These are phyloP conservation scores for Trichoderma sp. DNA, from an alignment of 2,329 filamentous ascomycete genomes.

Conservation along the genomic window DNA sequence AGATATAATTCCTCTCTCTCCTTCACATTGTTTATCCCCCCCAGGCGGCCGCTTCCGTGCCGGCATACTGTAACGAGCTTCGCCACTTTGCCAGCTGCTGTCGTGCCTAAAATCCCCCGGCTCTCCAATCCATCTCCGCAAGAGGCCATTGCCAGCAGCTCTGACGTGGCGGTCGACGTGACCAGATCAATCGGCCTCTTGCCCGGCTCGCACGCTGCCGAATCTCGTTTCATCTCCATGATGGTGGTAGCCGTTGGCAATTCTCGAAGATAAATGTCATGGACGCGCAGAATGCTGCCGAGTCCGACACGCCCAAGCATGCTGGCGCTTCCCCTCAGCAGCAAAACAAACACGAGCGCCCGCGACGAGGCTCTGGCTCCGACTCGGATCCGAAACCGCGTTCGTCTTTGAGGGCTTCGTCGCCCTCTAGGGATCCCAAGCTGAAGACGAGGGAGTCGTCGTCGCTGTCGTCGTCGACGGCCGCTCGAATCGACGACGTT, in stretches of 20 bases:
- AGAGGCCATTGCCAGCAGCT: constrained; percentile 17
- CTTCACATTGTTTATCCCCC: not conserved
- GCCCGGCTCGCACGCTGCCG: constrained; percentile 19
- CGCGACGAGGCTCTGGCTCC: constrained; percentile 21
- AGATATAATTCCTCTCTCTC: not conserved
- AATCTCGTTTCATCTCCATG: constrained; percentile 41
- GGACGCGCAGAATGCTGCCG: constrained; percentile 67
- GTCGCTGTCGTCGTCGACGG: constrained; percentile 14
- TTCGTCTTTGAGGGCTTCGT: constrained; percentile 19
- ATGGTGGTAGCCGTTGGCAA: constrained; percentile 55
- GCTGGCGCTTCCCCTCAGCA: constrained; percentile 51
- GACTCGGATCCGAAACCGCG: constrained; percentile 25
- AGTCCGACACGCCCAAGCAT: constrained; percentile 60
- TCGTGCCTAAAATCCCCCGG: constrained; percentile 16
- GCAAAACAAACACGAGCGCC: constrained; percentile 19
- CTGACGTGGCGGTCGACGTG: constrained; percentile 17
- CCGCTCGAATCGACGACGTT: constrained; percentile 35
- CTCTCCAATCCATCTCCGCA: constrained; percentile 14
- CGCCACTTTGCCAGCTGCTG: constrained; percentile 8
- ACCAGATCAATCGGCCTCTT: constrained; percentile 19
- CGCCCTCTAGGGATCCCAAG: constrained; percentile 20
- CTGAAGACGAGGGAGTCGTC: constrained; percentile 15
- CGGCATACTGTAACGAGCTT: not conserved
- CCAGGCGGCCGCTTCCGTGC: constrained; percentile 2
- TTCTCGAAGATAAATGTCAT: constrained; percentile 60